These are phyloP conservation scores for Tympanopsis confertula DNA, from an alignment of 2,329 filamentous ascomycete genomes.

Conservation along the genomic window DNA sequence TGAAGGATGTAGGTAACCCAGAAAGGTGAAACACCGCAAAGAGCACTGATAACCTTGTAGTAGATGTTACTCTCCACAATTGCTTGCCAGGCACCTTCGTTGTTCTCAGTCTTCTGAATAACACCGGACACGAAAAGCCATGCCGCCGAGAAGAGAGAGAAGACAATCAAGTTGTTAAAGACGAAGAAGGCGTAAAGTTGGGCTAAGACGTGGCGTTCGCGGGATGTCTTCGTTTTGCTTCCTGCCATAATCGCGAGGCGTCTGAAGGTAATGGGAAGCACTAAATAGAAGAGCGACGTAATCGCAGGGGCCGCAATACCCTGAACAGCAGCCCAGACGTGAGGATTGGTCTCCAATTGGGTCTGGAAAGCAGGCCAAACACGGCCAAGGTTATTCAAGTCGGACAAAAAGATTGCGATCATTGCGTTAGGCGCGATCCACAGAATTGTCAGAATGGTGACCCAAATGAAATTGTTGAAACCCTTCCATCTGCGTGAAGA, in stretches of 20 bases:
- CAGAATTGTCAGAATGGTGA: conserved; percentile 64
- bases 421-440: conserved; percentile 90
- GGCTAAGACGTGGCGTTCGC: conserved; percentile 79
- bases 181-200: conserved; percentile 94
- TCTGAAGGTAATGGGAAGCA: conserved; percentile 84
- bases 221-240: conserved; percentile 81
- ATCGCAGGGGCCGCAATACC: conserved; percentile 83
- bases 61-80: conserved; percentile 55
- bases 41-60: conserved; percentile 52
- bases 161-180: conserved; percentile 91
- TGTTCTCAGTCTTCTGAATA: conserved; percentile 41
- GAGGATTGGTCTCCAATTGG: conserved; percentile 49
- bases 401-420: conserved; percentile 87
- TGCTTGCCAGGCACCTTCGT: conserved; percentile 55
- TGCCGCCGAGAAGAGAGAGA: conserved; percentile 77
- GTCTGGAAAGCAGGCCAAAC: conserved; percentile 68
- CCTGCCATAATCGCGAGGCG: conserved; percentile 72
- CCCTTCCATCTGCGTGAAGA: conserved; percentile 59
- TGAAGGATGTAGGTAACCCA: conserved; percentile 93
- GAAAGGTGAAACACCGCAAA: conserved; percentile 76
- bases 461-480: conserved; percentile 75
- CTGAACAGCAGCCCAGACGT: conserved; percentile 76
- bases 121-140: conserved; percentile 64
- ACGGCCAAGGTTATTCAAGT: conserved; percentile 66
- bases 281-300: conserved; percentile 75